Evolutionary conservation across 345 rosid species (phyloP).

Genomic region (Fremontodendron californicum): DNA sequence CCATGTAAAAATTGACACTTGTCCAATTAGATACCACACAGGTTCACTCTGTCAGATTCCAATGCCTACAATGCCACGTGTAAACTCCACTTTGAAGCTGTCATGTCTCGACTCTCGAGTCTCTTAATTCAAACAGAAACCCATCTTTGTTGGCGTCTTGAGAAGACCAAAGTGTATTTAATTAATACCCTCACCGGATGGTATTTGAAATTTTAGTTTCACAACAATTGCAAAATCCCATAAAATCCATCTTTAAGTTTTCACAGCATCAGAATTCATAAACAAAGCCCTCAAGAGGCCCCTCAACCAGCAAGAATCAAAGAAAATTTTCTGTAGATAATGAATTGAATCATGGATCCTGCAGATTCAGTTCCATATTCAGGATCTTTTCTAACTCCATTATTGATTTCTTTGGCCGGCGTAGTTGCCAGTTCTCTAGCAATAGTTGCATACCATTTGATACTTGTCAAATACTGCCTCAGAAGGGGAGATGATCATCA

Average conservation of each 20-base stretch:
- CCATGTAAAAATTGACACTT: neutral
- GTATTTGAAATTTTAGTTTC: neutral
- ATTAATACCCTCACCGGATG: neutral
- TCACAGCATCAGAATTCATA: neutral
- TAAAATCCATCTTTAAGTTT: neutral
- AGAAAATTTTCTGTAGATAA: neutral
- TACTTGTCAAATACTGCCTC: slow-evolving; percentile 30
- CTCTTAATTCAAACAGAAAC: too few relatives aligned
- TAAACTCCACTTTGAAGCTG: too few relatives aligned
- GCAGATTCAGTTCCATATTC: neutral
- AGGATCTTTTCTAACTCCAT: slow-evolving; percentile 29
- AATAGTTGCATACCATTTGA: slow-evolving; percentile 33
- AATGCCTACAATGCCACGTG: neutral
- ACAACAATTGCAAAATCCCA: neutral
- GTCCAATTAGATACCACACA: neutral
- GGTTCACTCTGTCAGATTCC: neutral
- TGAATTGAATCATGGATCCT: slow-evolving; percentile 23
- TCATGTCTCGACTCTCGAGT: too few relatives aligned
- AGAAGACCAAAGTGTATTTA: neutral
- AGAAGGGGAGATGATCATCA: too few relatives aligned
- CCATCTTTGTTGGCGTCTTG: neutral
- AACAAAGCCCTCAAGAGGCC: neutral
- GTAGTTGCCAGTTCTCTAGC: slow-evolving; percentile 18
- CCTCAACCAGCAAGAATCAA: neutral
- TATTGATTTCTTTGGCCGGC: slow-evolving; percentile 38